Conservation (phyloP, 2,329 filamentous ascomycete genomes). For the Cladosporium sp. region DNA sequence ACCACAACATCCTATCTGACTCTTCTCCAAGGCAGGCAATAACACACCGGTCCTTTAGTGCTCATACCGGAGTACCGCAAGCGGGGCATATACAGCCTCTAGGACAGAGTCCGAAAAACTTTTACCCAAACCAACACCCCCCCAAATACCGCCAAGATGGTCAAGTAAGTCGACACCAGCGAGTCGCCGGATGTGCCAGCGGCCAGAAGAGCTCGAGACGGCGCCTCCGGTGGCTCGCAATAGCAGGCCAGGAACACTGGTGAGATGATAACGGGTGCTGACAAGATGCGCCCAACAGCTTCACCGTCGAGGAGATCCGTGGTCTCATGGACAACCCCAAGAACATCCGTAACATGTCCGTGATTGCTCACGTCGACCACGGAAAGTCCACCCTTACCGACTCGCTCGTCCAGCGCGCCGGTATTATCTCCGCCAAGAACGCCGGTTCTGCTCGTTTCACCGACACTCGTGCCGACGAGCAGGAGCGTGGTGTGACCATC, state of each 20-base stretch:
- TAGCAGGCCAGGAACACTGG: not conserved
- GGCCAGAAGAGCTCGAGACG: not conserved
- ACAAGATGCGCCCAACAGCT: slow-evolving; percentile 61
- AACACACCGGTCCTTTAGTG: slow-evolving; percentile 21
- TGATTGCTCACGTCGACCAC: slow-evolving; percentile 99
- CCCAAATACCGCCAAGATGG: slow-evolving; percentile 88
- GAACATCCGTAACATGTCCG: slow-evolving; percentile 93
- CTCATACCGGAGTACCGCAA: slow-evolving; percentile 19
- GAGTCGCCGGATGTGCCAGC: not conserved
- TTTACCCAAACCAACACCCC: slow-evolving; percentile 20
- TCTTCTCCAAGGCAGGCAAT: slow-evolving; percentile 32
- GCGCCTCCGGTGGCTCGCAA: not conserved
- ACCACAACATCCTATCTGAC: slow-evolving; percentile 37
- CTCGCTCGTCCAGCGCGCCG: slow-evolving; percentile 96
- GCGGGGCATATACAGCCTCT: slow-evolving; percentile 23
- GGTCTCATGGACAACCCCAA: slow-evolving; percentile 71
- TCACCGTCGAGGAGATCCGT: slow-evolving; percentile 88
- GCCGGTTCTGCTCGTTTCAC: slow-evolving; percentile 94
- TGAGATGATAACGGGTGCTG: slow-evolving; percentile 39
- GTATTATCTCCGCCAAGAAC: slow-evolving; percentile 98
- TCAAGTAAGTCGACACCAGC: slow-evolving; percentile 74
- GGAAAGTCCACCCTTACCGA: slow-evolving; percentile 99
- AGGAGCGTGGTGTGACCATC: slow-evolving; percentile 99
- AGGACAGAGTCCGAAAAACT: slow-evolving; percentile 18
- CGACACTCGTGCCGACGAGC: slow-evolving; percentile 95